Base-by-base conservation (phyloP, 2,329 filamentous ascomycete species). In the Helminthosporium solani region DNA sequence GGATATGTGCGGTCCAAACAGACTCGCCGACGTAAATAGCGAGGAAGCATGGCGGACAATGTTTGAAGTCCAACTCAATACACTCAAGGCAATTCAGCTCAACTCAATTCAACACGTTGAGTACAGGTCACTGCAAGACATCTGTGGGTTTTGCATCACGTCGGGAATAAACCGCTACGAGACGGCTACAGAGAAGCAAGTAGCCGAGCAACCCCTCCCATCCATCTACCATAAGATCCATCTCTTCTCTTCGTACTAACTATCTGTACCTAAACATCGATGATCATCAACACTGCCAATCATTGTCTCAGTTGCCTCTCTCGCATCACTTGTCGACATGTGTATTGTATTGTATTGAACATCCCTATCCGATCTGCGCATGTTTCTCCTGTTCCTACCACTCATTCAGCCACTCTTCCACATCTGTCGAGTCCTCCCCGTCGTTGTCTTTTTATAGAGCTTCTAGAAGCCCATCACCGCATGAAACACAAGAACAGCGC, bases 41-140 rank as follows among this genome's bases (percentile, higher is more conserved):
- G 48, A 18, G 36, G 36, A 39, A 48, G 41, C 53, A 58, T 58
- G 25, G 27, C 50, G 40, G 14, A n/a, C n/a, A n/a, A n/a, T n/a
- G n/a, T n/a, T n/a, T n/a, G n/a, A n/a, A n/a, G n/a, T n/a, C n/a
- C n/a, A n/a, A n/a, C n/a, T n/a, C n/a, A n/a, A n/a, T n/a, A n/a
- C n/a, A n/a, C n/a, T n/a, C n/a, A n/a, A n/a, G n/a, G n/a, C n/a
- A n/a, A n/a, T n/a, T n/a, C n/a, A n/a, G n/a, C n/a, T n/a, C n/a
- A n/a, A n/a, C n/a, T n/a, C n/a, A n/a, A n/a, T n/a, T n/a, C n/a
- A n/a, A n/a, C n/a, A n/a, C n/a, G n/a, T n/a, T n/a, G n/a, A n/a
- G n/a, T n/a, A n/a, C n/a, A n/a, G n/a, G n/a, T n/a, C n/a, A n/a
- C 31, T 21, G 34, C 2, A 36, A 18, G 19, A 25, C 20, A 15